phyloP scores from a whole-genome alignment of 352 stramenopile species.

The Stephanocyclus meneghinianus region DNA sequence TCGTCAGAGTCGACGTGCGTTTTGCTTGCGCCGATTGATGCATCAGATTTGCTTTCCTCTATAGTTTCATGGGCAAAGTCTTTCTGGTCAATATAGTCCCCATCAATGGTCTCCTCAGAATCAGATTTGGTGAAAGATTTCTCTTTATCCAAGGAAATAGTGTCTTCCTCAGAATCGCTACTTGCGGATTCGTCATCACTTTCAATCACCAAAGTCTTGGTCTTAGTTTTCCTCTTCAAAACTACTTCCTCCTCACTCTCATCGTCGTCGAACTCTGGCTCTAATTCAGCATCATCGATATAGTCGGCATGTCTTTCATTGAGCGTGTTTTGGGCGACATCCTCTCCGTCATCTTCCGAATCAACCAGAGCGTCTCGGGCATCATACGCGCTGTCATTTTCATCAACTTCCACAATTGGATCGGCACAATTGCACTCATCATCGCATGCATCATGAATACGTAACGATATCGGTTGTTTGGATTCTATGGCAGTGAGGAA shows the following conservation, averaged over 20 bases:
- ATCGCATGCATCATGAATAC: conserved; percentile 26
- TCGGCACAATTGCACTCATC: conserved; percentile 42
- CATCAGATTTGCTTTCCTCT: not conserved
- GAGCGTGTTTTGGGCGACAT: not conserved
- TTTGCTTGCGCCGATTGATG: not conserved
- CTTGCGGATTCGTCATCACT: conserved; percentile 29
- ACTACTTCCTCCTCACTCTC: conserved; percentile 7
- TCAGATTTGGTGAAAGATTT: not conserved
- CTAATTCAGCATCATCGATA: conserved; percentile 1
- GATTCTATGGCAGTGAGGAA: conserved; percentile 39
- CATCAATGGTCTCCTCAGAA: not conserved
- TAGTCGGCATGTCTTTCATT: not conserved
- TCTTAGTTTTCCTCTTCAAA: not conserved
- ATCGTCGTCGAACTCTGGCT: not conserved
- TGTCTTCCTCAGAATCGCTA: conserved; percentile 2
- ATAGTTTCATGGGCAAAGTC: not conserved
- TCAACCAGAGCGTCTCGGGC: conserved; percentile 10
- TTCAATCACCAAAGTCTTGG: conserved; percentile 10
- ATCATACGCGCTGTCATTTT: conserved; percentile 10
- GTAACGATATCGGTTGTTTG: conserved; percentile 30
- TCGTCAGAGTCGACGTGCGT: not conserved
- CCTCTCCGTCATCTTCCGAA: conserved; percentile 11
- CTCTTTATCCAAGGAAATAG: conserved; percentile 12
- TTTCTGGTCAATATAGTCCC: not conserved
- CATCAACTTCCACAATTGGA: conserved; percentile 47